Evolutionary conservation across 164 flowering plant species (phyloP), one percentile per base, ranked within the genome.

Genomic region (Sedum album): DNA sequence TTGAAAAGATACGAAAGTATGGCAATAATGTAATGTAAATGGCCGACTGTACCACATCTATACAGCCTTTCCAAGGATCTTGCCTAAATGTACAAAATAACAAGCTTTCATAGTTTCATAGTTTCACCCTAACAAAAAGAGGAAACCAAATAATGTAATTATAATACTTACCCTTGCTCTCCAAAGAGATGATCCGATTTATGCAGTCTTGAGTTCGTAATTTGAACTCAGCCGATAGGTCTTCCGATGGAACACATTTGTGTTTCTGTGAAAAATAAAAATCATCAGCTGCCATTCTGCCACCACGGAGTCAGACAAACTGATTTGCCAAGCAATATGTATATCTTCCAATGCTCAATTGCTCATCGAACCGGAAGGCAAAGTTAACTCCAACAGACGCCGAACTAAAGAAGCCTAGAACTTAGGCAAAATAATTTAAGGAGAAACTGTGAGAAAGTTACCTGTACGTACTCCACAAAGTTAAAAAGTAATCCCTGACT

Each of bases 401-500:
- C 39, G 15, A 62, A 62, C 39, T n/a, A 62, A 18, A 21, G 36
- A n/a, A 18, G n/a, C 2, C 10, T 30, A 61, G 36, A n/a, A n/a
- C 41, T 6, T 14, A 64, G 1, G 46, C 66, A 64, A 35, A 4
- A 0, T 35, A 41, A 35, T 9, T 14, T 15, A 2, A 63, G 17
- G 44, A 35, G 6, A 23, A 35, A 64, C 25, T 20, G 44, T 63
- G n/a, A 17, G 36, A 44, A 70, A 68, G 51, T 9, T 72, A 94
- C 98, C 95, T 91, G 88, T 64, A 94, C 89, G 83, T 88, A 94
- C 42, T 93, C 98, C 67, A 93, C 98, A 82, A 93, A 91, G 78
- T 86, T 87, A 72, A 77, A 76, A 72, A 94, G 95, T 77, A 94
- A 76, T 46, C 85, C 95, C 79, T 83, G 91, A 71, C 68, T 82